These are phyloP conservation scores for Elasticomyces elasticus DNA, from an alignment of 495 filamentous ascomycete species.

Conservation along the genomic window DNA sequence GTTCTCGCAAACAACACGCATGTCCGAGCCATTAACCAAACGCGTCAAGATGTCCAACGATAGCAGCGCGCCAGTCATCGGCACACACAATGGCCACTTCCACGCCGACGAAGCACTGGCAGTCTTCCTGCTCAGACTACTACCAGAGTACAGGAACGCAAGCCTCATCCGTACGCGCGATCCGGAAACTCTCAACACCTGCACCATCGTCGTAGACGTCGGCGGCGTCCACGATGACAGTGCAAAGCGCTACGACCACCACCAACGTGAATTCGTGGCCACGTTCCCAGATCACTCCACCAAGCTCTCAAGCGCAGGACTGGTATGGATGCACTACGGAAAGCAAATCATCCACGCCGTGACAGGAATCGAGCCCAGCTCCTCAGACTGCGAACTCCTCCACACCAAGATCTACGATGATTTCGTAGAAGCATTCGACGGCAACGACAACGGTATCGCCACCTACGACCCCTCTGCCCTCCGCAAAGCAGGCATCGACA, in stretches of 20 bases:
- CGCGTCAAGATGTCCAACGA: conserved; percentile 26
- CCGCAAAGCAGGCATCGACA: conserved; percentile 54
- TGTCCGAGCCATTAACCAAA: conserved; percentile 26
- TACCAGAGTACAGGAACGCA: conserved; percentile 67
- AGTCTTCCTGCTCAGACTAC: conserved; percentile 83
- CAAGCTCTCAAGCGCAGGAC: conserved; percentile 83
- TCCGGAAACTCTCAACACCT: conserved; percentile 61
- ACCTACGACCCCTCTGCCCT: conserved; percentile 60
- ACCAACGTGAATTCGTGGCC: conserved; percentile 82
- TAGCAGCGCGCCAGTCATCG: conserved; percentile 45
- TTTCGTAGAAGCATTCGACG: conserved; percentile 93
- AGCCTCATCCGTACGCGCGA: conserved; percentile 81
- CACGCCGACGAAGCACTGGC: conserved; percentile 99
- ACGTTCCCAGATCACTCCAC: conserved; percentile 68
- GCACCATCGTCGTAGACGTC: conserved; percentile 93
- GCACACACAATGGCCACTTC: conserved; percentile 94
- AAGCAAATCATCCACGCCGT: conserved; percentile 64
- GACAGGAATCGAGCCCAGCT: conserved; percentile 50
- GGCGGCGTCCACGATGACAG: conserved; percentile 76
- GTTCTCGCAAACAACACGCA: too few species aligned
- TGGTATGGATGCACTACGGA: conserved; percentile 95
- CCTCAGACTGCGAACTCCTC: conserved; percentile 58
- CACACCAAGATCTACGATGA: conserved; percentile 84
- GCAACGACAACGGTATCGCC: conserved; percentile 90
- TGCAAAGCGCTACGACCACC: conserved; percentile 81